Evolutionary conservation across 805 yeast genomes (phyloP).

Genomic region (Kodamaea jinghongensis): DNA sequence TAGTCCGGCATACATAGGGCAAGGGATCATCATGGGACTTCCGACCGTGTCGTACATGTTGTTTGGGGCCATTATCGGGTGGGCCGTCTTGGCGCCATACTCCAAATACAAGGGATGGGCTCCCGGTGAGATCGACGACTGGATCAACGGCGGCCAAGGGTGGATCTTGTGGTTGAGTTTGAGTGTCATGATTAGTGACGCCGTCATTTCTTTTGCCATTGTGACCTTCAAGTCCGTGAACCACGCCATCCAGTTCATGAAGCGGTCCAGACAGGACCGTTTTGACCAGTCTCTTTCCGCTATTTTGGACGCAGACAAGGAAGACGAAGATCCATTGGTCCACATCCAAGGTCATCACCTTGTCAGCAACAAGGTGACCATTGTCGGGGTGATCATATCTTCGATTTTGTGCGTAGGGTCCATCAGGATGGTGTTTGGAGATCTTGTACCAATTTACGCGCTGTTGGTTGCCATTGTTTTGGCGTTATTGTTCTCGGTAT

Average conservation of each 20-base stretch:
- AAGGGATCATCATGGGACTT: constrained; percentile 96
- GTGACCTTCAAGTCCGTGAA: constrained; percentile 47
- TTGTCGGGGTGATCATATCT: constrained; percentile 62
- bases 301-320: not conserved
- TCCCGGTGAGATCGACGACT: constrained; percentile 82
- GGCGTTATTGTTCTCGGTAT: constrained; percentile 74
- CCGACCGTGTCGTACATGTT: constrained; percentile 90
- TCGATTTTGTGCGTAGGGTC: constrained; percentile 65
- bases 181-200: constrained; percentile 91
- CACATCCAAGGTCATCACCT: constrained; percentile 34
- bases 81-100: constrained; percentile 88
- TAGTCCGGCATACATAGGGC: constrained; percentile 96
- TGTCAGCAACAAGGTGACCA: constrained; percentile 48
- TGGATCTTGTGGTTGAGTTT: constrained; percentile 96
- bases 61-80: constrained; percentile 84
- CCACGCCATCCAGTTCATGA: constrained; percentile 9
- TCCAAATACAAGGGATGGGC: constrained; percentile 79
- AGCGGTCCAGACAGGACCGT: constrained; percentile 3
- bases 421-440: constrained; percentile 67
- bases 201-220: constrained; percentile 73
- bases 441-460: constrained; percentile 67
- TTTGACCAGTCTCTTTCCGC: not conserved
- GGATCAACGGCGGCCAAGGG: constrained; percentile 94
- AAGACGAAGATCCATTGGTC: constrained; percentile 1
- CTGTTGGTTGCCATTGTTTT: constrained; percentile 64